Percentiles rank a stretch among this genome's conserved stretches.
Evolutionary conservation across 192 early-diverging fungal genomes (phyloP).

Genomic region (Podila epigama): DNA sequence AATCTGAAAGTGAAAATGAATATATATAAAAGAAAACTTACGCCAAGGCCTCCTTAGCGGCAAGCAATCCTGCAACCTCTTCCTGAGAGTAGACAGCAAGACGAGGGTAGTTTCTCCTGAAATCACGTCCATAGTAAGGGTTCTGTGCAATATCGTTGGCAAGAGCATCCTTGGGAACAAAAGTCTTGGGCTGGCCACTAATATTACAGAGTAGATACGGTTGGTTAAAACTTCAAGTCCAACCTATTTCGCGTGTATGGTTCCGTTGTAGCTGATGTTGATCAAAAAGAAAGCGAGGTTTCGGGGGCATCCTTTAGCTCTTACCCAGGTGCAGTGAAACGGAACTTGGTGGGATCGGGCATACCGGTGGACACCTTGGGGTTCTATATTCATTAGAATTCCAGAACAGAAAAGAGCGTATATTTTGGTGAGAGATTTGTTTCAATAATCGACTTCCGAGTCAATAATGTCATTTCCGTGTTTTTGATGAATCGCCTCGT

Average conservation of each 20-base stretch:
- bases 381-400: slow-evolving; percentile 48
- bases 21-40: slow-evolving; percentile 2
- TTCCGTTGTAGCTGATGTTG: neutral
- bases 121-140: slow-evolving; percentile 92
- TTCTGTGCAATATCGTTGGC: slow-evolving; percentile 80
- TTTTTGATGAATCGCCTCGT: neutral
- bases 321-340: slow-evolving; percentile 71
- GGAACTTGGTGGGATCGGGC: slow-evolving; percentile 71
- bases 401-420: neutral
- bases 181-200: slow-evolving; percentile 58
- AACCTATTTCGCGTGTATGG: slow-evolving; percentile 44
- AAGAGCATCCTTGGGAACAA: slow-evolving; percentile 58
- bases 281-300: neutral
- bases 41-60: slow-evolving; percentile 45
- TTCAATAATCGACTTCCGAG: too few species aligned
- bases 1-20: too few species aligned
- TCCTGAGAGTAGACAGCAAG: slow-evolving; percentile 81
- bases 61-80: slow-evolving; percentile 74
- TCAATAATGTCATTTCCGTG: neutral
- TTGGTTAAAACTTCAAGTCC: too few species aligned
- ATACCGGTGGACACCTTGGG: slow-evolving; percentile 71
- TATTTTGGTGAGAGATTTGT: neutral
- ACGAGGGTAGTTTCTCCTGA: slow-evolving; percentile 90
- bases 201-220: too few species aligned
- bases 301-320: neutral